phyloP scores from a whole-genome alignment of 2,329 filamentous ascomycete species.

The Lasiodiplodia sp. region DNA sequence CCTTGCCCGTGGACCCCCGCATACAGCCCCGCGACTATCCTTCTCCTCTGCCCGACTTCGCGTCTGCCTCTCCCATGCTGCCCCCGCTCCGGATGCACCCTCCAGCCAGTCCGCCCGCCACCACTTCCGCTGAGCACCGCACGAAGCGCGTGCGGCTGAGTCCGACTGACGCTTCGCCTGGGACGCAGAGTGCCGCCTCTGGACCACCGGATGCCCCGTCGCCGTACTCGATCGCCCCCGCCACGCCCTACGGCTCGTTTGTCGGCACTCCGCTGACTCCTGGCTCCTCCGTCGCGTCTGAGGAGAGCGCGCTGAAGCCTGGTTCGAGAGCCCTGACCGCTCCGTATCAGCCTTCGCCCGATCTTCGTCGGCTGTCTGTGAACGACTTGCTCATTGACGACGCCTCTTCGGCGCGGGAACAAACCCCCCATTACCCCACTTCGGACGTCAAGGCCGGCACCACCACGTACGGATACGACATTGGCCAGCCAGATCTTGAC shows the following conservation, averaged over 20 bases:
- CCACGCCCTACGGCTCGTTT: conserved; percentile 51
- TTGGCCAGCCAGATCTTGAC: conserved; percentile 73
- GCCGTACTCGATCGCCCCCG: conserved; percentile 46
- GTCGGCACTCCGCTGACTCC: conserved; percentile 55
- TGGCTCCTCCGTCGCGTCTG: conserved; percentile 47
- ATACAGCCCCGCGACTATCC: conserved; percentile 35
- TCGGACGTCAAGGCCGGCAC: conserved; percentile 25
- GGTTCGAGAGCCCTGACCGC: conserved; percentile 35
- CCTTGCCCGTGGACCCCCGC: conserved; percentile 24
- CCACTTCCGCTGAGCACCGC: conserved; percentile 39
- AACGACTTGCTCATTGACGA: conserved; percentile 63
- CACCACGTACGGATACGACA: conserved; percentile 72
- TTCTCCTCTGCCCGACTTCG: conserved; percentile 31
- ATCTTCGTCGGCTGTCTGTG: conserved; percentile 67
- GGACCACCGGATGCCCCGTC: conserved; percentile 43
- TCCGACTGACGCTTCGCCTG: conserved; percentile 31
- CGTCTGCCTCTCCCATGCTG: conserved; percentile 20
- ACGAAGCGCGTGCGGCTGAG: conserved; percentile 46
- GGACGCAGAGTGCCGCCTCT: conserved; percentile 15
- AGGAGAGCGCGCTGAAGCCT: conserved; percentile 39
- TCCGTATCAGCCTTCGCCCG: conserved; percentile 45
- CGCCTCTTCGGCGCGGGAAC: conserved; percentile 33
- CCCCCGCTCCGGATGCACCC: conserved; percentile 19
- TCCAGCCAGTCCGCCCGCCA: conserved; percentile 1
- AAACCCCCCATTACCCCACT: conserved; percentile 22